Evolutionary conservation across 2,329 filamentous ascomycete genomes (phyloP), one percentile per base, ranked within the genome.

Genomic region (Apiospora pterosperma): DNA sequence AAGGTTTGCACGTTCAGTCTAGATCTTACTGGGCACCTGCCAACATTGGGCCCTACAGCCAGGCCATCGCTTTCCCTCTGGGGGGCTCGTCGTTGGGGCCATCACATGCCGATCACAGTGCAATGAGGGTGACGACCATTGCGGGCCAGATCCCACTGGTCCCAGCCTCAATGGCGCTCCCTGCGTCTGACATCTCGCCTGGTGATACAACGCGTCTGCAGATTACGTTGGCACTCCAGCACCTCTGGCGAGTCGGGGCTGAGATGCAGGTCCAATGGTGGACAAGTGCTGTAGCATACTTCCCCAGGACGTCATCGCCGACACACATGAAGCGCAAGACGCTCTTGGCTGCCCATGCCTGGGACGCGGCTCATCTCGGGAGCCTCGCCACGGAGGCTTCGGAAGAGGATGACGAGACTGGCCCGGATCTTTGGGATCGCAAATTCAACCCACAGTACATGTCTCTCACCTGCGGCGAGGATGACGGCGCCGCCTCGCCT

Each of bases 11-110:
- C 76, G 94, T 99, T 6, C 96, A 98, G 78, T 94, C 92, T 4
- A 84, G 92, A 42, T 97, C 93, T 12, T 98, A 98, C 82, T 99
- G 96, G 96, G 96, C 96, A 0, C 96, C 96, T 0, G 95, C 96
- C 23, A 98, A 98, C 73, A 98, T 99, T 63, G 96, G 96, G 0
- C 96, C 96, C 0, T 98, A 98, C 77, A 97, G 94, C 64, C 96
- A 99, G 79, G 93, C 93, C 4, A 88, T 96, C 61, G 82, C 85
- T 2, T 78, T 87, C 12, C 81, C 81, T 12, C 72, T 82, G 1
- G 60, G 76, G 10, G 38, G 58, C 39, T 59, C 60, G 16, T 58
- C 63, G 12, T 12, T 78, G n/a, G 23, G 23, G 28, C 19, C 28
- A 34, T 28, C 48, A 55, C 28, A 55, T 55, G 28, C 48, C 19